These are phyloP conservation scores for Petasospora fabianii DNA, from an alignment of 1,139 yeast genomes.

Conservation along the genomic window DNA sequence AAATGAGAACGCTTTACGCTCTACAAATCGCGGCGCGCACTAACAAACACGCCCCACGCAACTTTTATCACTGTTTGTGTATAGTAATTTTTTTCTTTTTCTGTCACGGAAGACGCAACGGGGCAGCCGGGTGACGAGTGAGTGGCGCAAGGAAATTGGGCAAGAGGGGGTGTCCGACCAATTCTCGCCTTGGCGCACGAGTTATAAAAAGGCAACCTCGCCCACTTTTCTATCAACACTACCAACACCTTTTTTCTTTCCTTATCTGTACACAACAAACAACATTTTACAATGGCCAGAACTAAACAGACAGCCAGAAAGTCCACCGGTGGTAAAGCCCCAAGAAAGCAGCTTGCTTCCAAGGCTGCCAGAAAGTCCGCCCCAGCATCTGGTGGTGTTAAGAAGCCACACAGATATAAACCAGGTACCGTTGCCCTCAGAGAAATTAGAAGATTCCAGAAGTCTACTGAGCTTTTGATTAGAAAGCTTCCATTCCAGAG, in stretches of 20 bases:
- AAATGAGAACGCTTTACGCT: too few relatives aligned
- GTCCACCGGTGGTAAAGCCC: constrained; percentile 99
- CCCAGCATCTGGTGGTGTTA: constrained; percentile 97
- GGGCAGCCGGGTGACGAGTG: too few relatives aligned
- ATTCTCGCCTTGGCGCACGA: too few relatives aligned
- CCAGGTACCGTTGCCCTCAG: constrained; percentile 99
- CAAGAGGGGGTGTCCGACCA: too few relatives aligned
- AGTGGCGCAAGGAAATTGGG: too few relatives aligned
- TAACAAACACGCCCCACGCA: too few relatives aligned
- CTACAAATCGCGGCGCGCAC: too few relatives aligned
- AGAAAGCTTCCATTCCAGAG: constrained; percentile 99
- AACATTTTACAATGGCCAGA: constrained; percentile 86
- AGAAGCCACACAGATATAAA: constrained; percentile 99
- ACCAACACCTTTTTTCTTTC: neutral
- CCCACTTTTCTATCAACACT: neutral
- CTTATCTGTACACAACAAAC: constrained; percentile 7
- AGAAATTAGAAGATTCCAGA: constrained; percentile 99
- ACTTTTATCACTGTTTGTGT: too few relatives aligned
- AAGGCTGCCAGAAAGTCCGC: constrained; percentile 99
- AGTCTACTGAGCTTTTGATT: constrained; percentile 93
- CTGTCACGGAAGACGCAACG: too few relatives aligned
- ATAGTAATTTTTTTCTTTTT: too few relatives aligned
- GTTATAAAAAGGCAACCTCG: too few relatives aligned
- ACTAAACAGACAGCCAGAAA: constrained; percentile 98
- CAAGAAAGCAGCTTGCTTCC: constrained; percentile 98